Evolutionary conservation across 192 early-diverging fungal species (phyloP).

Genomic region (Linderina pennispora): DNA sequence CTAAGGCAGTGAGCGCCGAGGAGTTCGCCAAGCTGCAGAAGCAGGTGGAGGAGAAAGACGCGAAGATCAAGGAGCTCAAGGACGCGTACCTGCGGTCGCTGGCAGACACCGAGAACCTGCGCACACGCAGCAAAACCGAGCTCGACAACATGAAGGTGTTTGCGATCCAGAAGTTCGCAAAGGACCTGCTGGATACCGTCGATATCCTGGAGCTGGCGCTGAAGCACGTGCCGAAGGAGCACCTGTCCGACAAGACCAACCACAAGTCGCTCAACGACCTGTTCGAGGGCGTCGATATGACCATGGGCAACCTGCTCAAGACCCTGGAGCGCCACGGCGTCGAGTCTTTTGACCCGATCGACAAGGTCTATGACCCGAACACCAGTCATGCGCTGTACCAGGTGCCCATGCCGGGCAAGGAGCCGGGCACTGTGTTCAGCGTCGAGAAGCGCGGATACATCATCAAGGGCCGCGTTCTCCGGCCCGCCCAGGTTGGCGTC

Average conservation of each 20-base stretch:
- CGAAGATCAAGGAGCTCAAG: slow-evolving; percentile 51
- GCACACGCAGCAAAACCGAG: slow-evolving; percentile 82
- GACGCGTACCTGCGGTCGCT: slow-evolving; percentile 87
- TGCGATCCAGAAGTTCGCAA: slow-evolving; percentile 98
- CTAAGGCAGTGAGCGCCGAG: slow-evolving; percentile 13
- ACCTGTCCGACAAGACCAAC: slow-evolving; percentile 45
- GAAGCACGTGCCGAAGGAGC: slow-evolving; percentile 73
- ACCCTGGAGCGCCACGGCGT: slow-evolving; percentile 83
- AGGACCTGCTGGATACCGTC: slow-evolving; percentile 86
- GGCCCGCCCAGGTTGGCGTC: slow-evolving; percentile 96
- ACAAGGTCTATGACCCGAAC: slow-evolving; percentile 92
- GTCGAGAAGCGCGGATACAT: slow-evolving; percentile 94
- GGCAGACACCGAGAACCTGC: slow-evolving; percentile 96
- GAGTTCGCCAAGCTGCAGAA: slow-evolving; percentile 29
- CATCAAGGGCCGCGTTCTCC: slow-evolving; percentile 83
- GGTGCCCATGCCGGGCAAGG: slow-evolving; percentile 81
- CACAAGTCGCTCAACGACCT: slow-evolving; percentile 69
- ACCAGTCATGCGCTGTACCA: slow-evolving; percentile 94
- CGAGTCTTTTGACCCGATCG: slow-evolving; percentile 74
- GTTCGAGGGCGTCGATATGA: slow-evolving; percentile 86
- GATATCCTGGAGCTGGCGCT: slow-evolving; percentile 90
- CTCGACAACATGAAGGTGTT: slow-evolving; percentile 72
- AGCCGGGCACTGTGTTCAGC: slow-evolving; percentile 77
- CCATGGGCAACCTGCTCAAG: slow-evolving; percentile 75
- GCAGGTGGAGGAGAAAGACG: slow-evolving; percentile 36